Conservation (phyloP, 768 basidiomycete genomes). For the Tylopilus rubrobrunneus region DNA sequence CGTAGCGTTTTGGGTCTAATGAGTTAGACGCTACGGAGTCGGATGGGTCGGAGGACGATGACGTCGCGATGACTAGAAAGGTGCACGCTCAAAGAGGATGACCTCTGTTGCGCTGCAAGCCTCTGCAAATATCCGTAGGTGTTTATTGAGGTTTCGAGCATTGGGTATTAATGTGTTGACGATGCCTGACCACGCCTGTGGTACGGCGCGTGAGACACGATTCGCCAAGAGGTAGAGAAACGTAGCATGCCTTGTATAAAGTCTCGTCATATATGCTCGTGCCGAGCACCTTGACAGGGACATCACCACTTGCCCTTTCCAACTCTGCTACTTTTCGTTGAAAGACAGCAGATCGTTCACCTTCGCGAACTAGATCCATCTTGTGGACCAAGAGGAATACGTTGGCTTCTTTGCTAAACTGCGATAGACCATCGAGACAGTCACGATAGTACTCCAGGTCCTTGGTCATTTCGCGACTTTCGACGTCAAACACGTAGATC, state of each 20-base stretch:
- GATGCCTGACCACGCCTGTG: constrained; percentile 95
- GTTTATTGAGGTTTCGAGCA: constrained; percentile 80
- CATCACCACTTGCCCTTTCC: constrained; percentile 60
- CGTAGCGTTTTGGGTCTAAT: constrained; percentile 71
- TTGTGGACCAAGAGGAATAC: constrained; percentile 95
- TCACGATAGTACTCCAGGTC: constrained; percentile 92
- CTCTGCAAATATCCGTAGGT: constrained; percentile 81
- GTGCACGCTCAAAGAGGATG: constrained; percentile 94
- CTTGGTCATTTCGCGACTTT: constrained; percentile 75
- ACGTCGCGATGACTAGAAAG: constrained; percentile 94
- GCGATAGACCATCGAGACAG: constrained; percentile 78
- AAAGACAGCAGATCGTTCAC: constrained; percentile 52
- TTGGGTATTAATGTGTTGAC: constrained; percentile 97
- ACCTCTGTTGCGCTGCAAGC: constrained; percentile 91
- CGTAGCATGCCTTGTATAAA: constrained; percentile 71
- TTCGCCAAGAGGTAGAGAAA: neutral
- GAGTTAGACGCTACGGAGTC: constrained; percentile 37
- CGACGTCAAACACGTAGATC: constrained; percentile 98
- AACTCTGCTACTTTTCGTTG: constrained; percentile 73
- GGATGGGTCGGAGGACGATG: constrained; percentile 42
- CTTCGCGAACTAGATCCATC: constrained; percentile 85
- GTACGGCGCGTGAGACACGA: constrained; percentile 7
- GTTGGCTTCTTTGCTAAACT: constrained; percentile 75
- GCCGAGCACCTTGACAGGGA: constrained; percentile 70
- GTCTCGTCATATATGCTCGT: constrained; percentile 98